Evolutionary conservation across 768 basidiomycete species (phyloP), one percentile per base, ranked within the genome.

Genomic region (Trametes cubensis): DNA sequence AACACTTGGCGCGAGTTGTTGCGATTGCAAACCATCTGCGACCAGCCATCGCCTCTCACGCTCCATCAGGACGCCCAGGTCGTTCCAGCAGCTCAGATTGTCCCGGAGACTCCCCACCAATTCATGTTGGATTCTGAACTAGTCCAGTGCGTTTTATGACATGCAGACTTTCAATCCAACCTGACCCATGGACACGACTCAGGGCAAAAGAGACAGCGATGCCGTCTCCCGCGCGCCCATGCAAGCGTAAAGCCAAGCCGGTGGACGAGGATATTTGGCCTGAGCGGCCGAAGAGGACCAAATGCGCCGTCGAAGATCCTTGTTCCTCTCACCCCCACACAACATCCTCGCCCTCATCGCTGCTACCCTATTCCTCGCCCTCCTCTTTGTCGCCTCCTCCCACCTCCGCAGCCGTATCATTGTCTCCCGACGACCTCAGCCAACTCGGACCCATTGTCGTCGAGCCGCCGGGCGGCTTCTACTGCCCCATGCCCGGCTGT

Each of bases 401-500:
- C 5, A 6, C 34, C 41, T 14, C 44, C 30, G 10, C 55, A 34
- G 10, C 55, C 45, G 3, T 17, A 34, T 14, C 0, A 20, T 47
- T n/a, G 30, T 30, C 40, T 2, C 17, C 53, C 23, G 34, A 30
- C 2, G 20, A 21, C 13, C 20, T 34, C 6, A 34, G 34, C 34
- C 34, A 7, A 10, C 58, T 49, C 23, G 13, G 5, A 30, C 58
- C 51, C 20, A 53, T 60, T 51, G 42, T 23, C 49, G 50, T 60
- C 13, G 25, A 21, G 20, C 51, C 58, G 2, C 13, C 41, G 15
- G 25, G 10, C 7, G 41, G 41, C 20, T 42, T 52, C 4, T 20
- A 21, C 50, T 53, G 58, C 58, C 58, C 51, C 28, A 45, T 60
- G 42, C 58, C 50, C 15, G 38, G 38, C 18, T 60, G 58, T 44